These are phyloP conservation scores for Taphrina sp. DNA, from an alignment of 1,139 yeast genomes.

Conservation along the genomic window DNA sequence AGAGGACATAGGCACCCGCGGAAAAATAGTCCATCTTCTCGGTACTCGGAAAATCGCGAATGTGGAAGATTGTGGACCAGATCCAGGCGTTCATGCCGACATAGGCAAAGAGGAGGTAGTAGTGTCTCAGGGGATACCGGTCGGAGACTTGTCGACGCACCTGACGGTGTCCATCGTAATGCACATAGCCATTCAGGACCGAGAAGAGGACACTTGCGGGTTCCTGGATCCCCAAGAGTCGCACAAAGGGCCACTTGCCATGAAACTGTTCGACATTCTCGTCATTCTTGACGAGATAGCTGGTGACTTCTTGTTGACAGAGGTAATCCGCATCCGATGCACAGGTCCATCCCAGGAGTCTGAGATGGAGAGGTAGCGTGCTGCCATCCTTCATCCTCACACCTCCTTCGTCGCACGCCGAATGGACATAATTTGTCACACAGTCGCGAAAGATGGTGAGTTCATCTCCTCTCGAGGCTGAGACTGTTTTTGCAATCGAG, in stretches of 20 bases:
- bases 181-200: constrained; percentile 73
- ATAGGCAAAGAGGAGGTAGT: constrained; percentile 52
- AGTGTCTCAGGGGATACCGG: constrained; percentile 45
- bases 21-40: constrained; percentile 87
- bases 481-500: not conserved
- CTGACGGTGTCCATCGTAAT: constrained; percentile 55
- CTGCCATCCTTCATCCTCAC: constrained; percentile 4
- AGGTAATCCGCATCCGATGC: constrained; percentile 82
- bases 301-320: constrained; percentile 76
- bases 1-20: constrained; percentile 82
- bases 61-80: constrained; percentile 79
- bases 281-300: constrained; percentile 49
- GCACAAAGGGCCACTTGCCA: constrained; percentile 92
- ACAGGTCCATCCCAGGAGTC: constrained; percentile 72
- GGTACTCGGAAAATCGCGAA: constrained; percentile 74
- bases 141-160: constrained; percentile 37
- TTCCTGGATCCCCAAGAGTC: constrained; percentile 79
- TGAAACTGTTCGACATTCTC: constrained; percentile 77
- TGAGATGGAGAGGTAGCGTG: constrained; percentile 49
- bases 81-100: constrained; percentile 86
- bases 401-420: constrained; percentile 14
- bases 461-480: constrained; percentile 30
- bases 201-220: constrained; percentile 79
- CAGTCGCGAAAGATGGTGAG: constrained; percentile 22
- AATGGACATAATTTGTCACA: constrained; percentile 6